Base-by-base conservation (phyloP, 192 early-diverging fungal species). In the Haplosporangium gracile region DNA sequence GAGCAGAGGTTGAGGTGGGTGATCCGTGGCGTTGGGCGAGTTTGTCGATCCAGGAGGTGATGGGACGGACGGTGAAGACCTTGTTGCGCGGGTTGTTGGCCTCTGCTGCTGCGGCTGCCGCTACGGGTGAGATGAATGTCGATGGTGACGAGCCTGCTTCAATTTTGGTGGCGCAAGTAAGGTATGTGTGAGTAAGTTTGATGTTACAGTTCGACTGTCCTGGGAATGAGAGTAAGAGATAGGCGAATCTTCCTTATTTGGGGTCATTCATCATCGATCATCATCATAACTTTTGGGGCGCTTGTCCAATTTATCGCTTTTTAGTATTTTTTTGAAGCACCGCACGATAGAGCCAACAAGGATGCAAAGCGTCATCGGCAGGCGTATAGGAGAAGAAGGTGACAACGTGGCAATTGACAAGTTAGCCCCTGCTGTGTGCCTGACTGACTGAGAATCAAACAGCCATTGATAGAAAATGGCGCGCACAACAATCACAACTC, bases 11-110 rank as follows among this genome's bases (percentile, higher is more conserved):
- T 18, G 76, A 75, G 26, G 79, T 69, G 9, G 78, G 78, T 45
- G 84, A 80, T 45, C 79, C 79, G 74, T 86, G 84, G 16, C 74
- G 51, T 40, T 76, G 79, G 9, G 84, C 84, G 2, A 86, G 74
- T 38, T 80, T 86, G 39, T 86, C 84, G 49, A 86, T 86, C 84
- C 84, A 86, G 16, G 84, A 86, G 9, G 76, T 86, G 40, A 78
- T 78, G 10, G 84, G 84, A 13, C 70, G 32, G 15, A 85, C 78
- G 22, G 78, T 85, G 49, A 85, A 80, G 11, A 77, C 75, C 55
- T 85, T 85, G 42, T 74, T 69, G 6, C 77, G 24, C 4, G 77
- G 45, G 6, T 51, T 34, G 29, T 38, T 39, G 24, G 75, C 68
- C 24, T 49, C 51, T 39, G 10, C 68, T 3, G 65, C 18, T 15